Conservation (phyloP, 192 early-diverging fungal species). For the Paraglomus occultum region DNA sequence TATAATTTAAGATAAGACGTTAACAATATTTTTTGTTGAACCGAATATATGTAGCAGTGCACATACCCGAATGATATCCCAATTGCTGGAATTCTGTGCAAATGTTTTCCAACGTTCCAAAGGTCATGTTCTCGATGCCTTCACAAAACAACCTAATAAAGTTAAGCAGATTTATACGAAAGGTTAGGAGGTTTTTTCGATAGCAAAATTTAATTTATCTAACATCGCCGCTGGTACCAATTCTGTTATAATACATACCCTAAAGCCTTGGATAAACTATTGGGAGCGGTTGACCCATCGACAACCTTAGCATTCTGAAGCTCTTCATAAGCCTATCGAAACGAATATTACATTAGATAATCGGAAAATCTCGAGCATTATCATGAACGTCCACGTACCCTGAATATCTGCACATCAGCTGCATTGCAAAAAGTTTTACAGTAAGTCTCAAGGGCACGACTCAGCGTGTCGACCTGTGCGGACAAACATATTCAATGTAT, state of each 20-base stretch:
- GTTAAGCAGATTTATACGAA: background rate
- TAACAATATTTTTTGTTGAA: background rate
- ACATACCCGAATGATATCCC: slow-evolving; percentile 14
- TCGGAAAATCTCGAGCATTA: background rate
- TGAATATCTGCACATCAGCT: slow-evolving; percentile 14
- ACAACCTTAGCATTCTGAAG: slow-evolving; percentile 20
- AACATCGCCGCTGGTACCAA: no score
- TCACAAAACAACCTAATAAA: slow-evolving; percentile 18
- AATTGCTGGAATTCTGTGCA: slow-evolving; percentile 23
- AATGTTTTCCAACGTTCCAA: slow-evolving; percentile 25
- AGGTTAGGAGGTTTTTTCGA: no score
- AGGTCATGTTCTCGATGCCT: slow-evolving; percentile 23
- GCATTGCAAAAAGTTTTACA: slow-evolving; percentile 31
- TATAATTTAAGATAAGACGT: background rate
- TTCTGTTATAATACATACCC: no score
- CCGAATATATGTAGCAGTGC: background rate
- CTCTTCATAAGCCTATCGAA: slow-evolving; percentile 24
- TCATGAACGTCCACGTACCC: background rate
- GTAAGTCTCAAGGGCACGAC: slow-evolving; percentile 15
- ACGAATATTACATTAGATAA: background rate
- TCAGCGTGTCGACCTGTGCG: slow-evolving; percentile 24
- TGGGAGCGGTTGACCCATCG: no score
- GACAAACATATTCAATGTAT: no score
- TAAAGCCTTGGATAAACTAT: no score
- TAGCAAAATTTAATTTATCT: no score